Evolutionary conservation across 768 basidiomycete species (phyloP), one percentile per base, ranked within the genome.

Genomic region (Collybia mongolica): DNA sequence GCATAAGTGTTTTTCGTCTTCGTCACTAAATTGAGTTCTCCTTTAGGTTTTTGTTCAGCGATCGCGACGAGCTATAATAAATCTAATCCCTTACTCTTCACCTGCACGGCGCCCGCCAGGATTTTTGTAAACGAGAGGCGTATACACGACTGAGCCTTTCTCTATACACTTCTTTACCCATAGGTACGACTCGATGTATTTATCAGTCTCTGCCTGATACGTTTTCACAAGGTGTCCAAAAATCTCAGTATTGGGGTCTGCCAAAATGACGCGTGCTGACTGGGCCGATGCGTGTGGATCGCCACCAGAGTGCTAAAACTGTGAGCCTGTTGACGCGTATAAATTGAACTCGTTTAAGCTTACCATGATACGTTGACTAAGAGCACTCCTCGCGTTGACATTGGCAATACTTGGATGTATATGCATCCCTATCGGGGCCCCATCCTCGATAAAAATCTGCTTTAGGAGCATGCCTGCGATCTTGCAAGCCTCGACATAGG

Each of bases 91-190:
- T 47, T 54, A 90, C 90, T 90, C 88, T 76, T 90, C 88, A 39
- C 89, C 90, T 20, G 88, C 79, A 29, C 88, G 79, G 50, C 90
- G 74, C 3, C 90, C 90, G 12, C 90, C 90, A 6, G 88, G 88
- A 55, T 92, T 91, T 66, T 90, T 90, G 67, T 89, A 90, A 1
- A 90, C 82, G 29, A 88, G 68, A 0, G 88, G 88, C 1, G 89
- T 90, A 56, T 83, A 90, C 37, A 78, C 65, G 19, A 89, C 70
- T 6, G 75, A 59, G 2, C 84, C 80, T 53, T 76, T 83, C 58
- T 89, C 88, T 44, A 90, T 81, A 52, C 89, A 91, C 59, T 86
- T 87, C 69, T 89, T 89, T 44, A 92, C 85, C 90, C 90, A 92
- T 17, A 88, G 67, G 60, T 86, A 86, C 8, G 87, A 87, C 56